Percentiles rank a stretch among this genome's conserved stretches.
Conservation (phyloP, 1,284 basidiomycete species). For the Tilletia horrida region DNA sequence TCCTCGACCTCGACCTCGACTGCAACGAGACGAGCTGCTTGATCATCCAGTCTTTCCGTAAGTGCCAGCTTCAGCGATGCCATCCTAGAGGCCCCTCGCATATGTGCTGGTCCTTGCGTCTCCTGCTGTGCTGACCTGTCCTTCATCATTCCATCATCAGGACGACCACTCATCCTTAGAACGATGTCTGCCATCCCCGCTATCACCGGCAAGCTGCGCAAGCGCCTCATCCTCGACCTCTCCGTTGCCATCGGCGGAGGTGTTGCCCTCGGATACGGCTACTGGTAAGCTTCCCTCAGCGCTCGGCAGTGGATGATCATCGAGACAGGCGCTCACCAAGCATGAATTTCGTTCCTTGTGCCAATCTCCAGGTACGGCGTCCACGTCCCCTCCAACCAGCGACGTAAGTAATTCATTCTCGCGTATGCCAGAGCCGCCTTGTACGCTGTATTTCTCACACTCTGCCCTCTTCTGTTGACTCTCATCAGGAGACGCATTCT, state of each 20-base stretch:
- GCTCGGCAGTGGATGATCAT: not conserved
- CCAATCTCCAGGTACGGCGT: constrained; percentile 44
- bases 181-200: constrained; percentile 33
- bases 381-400: constrained; percentile 46
- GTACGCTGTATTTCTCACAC: not conserved
- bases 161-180: not conserved
- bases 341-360: not conserved
- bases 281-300: constrained; percentile 38
- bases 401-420: constrained; percentile 24
- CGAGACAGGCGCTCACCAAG: not conserved
- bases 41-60: too few species aligned
- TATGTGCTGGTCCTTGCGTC: not conserved
- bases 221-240: constrained; percentile 51
- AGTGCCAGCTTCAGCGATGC: too few species aligned
- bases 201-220: constrained; percentile 53
- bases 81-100: too few species aligned
- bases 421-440: not conserved
- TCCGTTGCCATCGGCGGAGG: constrained; percentile 49
- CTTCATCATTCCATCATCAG: not conserved
- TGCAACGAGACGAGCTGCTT: too few species aligned
- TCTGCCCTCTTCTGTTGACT: not conserved
- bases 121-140: not conserved
- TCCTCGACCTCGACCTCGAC: too few species aligned
- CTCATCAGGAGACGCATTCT: constrained; percentile 12
- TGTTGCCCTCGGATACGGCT: constrained; percentile 46